Conservation (phyloP, 257 asterid species). For the Solanum pimpinellifolium region DNA sequence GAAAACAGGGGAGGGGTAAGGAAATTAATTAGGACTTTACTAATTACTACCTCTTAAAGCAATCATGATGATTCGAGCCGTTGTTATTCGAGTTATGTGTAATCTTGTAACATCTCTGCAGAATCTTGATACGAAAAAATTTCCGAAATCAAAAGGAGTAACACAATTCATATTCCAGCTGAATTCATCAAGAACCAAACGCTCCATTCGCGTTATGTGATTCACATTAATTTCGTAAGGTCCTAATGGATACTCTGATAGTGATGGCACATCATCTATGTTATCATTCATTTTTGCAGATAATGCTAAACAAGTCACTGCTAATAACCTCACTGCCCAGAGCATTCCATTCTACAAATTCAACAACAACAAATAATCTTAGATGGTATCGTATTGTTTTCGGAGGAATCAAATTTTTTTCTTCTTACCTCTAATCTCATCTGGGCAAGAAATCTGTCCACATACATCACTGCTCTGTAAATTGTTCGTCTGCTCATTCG, state of each 20-base stretch:
- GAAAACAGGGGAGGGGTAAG: background rate
- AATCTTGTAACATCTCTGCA: background rate
- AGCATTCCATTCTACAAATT: conserved; percentile 10
- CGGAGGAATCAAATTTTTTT: no score
- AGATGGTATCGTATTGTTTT: no score
- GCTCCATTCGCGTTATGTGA: background rate
- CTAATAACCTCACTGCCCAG: conserved; percentile 35
- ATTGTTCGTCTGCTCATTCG: conserved; percentile 40
- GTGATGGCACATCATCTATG: conserved; percentile 8
- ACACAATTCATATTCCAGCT: conserved; percentile 45
- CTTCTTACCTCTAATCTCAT: conserved; percentile 19
- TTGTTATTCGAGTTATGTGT: background rate
- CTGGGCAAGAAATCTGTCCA: conserved; percentile 41
- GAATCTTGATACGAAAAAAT: background rate
- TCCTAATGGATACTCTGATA: conserved; percentile 21
- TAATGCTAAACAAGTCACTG: conserved; percentile 47
- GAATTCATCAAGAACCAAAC: conserved; percentile 30
- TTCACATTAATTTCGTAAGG: background rate
- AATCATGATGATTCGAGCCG: background rate
- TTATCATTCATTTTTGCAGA: conserved; percentile 63
- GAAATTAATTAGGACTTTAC: background rate
- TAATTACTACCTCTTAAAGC: background rate
- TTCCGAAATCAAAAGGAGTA: conserved; percentile 40
- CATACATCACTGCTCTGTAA: conserved; percentile 35
- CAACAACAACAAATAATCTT: background rate